Conservation (phyloP, 345 rosid genomes). For the Erodium maritimum region DNA sequence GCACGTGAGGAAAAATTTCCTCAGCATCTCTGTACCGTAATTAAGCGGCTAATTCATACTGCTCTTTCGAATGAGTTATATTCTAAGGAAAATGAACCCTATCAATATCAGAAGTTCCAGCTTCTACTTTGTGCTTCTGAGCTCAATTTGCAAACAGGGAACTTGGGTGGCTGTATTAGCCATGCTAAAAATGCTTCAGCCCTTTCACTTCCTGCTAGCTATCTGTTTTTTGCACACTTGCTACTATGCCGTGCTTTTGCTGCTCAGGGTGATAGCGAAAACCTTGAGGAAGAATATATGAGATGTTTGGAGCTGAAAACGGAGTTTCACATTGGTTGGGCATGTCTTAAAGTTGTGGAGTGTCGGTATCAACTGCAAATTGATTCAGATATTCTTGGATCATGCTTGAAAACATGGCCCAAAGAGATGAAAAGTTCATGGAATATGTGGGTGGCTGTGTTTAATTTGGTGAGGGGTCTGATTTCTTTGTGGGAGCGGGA, state of each 20-base stretch:
- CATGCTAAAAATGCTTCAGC: conserved; percentile 47
- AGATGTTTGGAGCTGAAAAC: conserved; percentile 76
- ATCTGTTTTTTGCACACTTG: conserved; percentile 65
- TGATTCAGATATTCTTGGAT: conserved; percentile 37
- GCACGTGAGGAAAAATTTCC: conserved; percentile 88
- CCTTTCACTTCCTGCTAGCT: conserved; percentile 46
- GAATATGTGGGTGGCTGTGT: conserved; percentile 52
- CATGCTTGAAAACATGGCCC: conserved; percentile 37
- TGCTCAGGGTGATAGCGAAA: conserved; percentile 30
- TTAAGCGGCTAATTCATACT: conserved; percentile 40
- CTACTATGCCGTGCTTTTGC: conserved; percentile 71
- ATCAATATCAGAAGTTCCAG: conserved; percentile 62
- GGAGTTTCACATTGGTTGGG: conserved; percentile 60
- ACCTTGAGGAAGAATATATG: conserved; percentile 40
- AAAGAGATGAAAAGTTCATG: conserved; percentile 29
- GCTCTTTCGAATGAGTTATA: conserved; percentile 48
- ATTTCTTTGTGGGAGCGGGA: conserved; percentile 38
- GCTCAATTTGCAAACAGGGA: conserved; percentile 51
- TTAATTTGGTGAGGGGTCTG: conserved; percentile 45
- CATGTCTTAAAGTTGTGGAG: conserved; percentile 63
- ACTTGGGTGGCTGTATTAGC: conserved; percentile 29
- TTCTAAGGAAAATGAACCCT: conserved; percentile 18
- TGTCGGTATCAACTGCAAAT: conserved; percentile 37
- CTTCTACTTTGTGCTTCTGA: conserved; percentile 84
- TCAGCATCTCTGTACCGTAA: conserved; percentile 32